Percentiles rank a stretch among this genome's conserved stretches.
These are phyloP conservation scores for Quercus tomentella DNA, from an alignment of 331 rosid species.

Conservation along the genomic window DNA sequence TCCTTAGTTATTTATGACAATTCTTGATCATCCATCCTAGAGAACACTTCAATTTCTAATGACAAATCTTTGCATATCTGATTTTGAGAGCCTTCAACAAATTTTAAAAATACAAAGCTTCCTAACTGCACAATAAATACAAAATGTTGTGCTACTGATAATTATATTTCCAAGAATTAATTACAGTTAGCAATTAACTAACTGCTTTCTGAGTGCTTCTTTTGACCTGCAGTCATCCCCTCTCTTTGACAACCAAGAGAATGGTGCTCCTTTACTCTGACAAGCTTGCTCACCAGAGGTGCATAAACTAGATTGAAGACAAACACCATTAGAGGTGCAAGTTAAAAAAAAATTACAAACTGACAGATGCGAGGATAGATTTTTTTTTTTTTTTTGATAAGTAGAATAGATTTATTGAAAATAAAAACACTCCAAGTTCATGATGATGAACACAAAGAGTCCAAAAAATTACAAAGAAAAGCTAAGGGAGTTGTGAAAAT, in stretches of 20 bases:
- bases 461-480: too few relatives aligned
- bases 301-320: neutral
- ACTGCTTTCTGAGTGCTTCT: neutral
- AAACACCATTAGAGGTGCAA: neutral
- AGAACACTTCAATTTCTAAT: neutral
- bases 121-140: neutral
- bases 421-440: too few relatives aligned
- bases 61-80: neutral
- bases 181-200: neutral
- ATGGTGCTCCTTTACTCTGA: neutral
- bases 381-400: too few relatives aligned
- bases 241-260: neutral
- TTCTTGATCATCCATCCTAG: neutral
- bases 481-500: too few relatives aligned
- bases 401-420: too few relatives aligned
- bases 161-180: neutral
- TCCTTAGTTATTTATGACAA: neutral
- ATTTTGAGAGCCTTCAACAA: neutral
- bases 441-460: too few relatives aligned
- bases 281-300: neutral
- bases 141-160: neutral
- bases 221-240: neutral
- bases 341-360: neutral
- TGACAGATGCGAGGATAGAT: neutral
- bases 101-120: neutral